Evolutionary conservation across 345 rosid species (phyloP), one percentile per base, ranked within the genome.

Genomic region (Syzygium jambos): DNA sequence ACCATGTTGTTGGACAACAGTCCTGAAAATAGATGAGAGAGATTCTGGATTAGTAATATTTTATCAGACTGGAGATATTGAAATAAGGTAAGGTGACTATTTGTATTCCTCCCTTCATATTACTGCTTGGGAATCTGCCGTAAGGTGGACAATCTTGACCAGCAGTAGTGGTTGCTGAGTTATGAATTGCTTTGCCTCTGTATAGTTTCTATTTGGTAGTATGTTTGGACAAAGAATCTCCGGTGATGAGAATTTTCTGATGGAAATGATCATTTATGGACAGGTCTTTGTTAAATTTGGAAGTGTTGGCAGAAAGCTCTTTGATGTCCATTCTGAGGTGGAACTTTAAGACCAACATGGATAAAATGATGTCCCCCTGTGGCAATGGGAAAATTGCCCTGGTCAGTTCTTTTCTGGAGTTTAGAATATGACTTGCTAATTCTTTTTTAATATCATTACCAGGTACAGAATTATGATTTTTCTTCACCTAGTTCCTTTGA

Each of bases 261-360:
- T 63, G 68, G 86, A 88, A 73, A 16, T 52, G 68, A 68, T 90
- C 46, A 12, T 87, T 85, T 85, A 52, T 89, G 88, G 85, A 86
- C 96, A 97, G 99, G 91, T 93, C 97, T 87, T 92, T 95, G 78
- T 94, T 95, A 80, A 82, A 94, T 91, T 93, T 97, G 89, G 94
- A 93, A 90, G 95, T 93, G 88, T 92, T 93, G 88, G 91, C 90
- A 89, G 96, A 93, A 89, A 91, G 92, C 91, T 93, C 96, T 89
- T 89, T 97, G 89, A 87, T 89, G 89, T 90, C 95, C 86, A 91
- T 95, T 88, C 90, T 97, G 83, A 91, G 96, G 92, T 97, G 99
- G 98, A 94, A 91, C 92, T 94, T 91, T 86, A 95, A 92, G 91
- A 90, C 92, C 53, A 93, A 91, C 91, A 95, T 94, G 95, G 96